These are phyloP conservation scores for Colletotrichum somersetense DNA, from an alignment of 2,329 filamentous ascomycete genomes.

Conservation along the genomic window DNA sequence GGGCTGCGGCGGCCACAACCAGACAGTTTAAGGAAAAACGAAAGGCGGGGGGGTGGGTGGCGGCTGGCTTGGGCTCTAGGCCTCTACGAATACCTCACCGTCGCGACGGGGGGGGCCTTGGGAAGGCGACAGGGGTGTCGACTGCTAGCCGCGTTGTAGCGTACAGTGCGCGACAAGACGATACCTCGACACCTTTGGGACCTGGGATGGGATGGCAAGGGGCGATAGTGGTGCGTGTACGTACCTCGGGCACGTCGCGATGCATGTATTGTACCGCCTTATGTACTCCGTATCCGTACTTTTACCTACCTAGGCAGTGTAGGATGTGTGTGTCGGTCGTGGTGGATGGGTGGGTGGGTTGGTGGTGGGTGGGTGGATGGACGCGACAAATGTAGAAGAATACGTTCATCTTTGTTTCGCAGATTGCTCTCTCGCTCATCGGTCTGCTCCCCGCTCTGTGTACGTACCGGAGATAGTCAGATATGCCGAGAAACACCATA, in stretches of 20 bases:
- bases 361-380: background rate
- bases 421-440: background rate
- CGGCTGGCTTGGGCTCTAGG: slow-evolving; percentile 39
- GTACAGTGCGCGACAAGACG: slow-evolving; percentile 32
- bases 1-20: slow-evolving; percentile 58
- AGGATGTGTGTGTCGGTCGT: background rate
- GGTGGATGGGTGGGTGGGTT: background rate
- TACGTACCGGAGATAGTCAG: background rate
- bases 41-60: slow-evolving; percentile 46
- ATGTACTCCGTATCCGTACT: background rate
- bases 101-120: slow-evolving; percentile 37
- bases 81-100: slow-evolving; percentile 28
- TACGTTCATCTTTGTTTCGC: background rate
- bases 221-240: background rate
- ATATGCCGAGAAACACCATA: background rate
- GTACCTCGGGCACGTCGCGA: background rate
- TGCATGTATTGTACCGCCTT: background rate
- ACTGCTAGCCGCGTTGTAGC: slow-evolving; percentile 38
- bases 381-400: background rate
- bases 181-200: slow-evolving; percentile 21
- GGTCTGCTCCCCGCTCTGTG: background rate
- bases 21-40: slow-evolving; percentile 55
- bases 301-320: background rate
- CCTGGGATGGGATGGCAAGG: slow-evolving; percentile 17
- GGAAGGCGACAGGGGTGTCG: slow-evolving; percentile 30